Base-by-base conservation (phyloP, 306 rosid genomes). In the Argentina anserina region DNA sequence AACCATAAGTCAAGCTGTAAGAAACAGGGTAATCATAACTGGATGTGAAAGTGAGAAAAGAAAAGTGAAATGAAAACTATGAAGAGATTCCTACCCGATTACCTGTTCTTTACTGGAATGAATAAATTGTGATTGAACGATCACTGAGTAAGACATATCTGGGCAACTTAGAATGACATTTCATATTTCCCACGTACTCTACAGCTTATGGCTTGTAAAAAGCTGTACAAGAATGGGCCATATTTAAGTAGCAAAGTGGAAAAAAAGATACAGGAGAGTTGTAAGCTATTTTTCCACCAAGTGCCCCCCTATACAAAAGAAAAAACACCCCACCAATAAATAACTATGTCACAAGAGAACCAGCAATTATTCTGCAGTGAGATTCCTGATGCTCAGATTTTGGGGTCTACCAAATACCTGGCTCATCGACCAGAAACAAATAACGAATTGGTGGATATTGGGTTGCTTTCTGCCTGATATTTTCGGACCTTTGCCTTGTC, bases 401-500 rank as follows among this genome's bases (percentile, higher is more conserved):
- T 64, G 55, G 75, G 77, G 71, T 74, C 78, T 67, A 72, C 74
- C 40, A 62, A 71, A 74, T n/a, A 59, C 82, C 66, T 33, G 21
- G 64, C 64, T 91, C 92, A 94, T 50, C 90, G 92, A 72, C 99
- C 99, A 39, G 97, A 95, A 79, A 92, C 91, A 82, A 90, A 84
- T 81, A 95, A 87, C 75, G 97, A 89, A 89, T 89, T 89, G 76
- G 82, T 81, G 49, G 83, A 73, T 74, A 85, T 75, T 85, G 86
- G 92, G 80, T 86, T 89, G 78, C 90, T 90, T 60, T 95, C 99
- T 36, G 81, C 89, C 79, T 95, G 97, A 75, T 81, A 82, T 78
- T 86, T 91, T 76, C 96, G 78, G 79, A 81, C 78, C 81, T 87
- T 91, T 15, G 99, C 99, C 85, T 91, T 94, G 90, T 89, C 97